Base-by-base conservation (phyloP, 768 basidiomycete species). In the Kwoniella heveanensis region DNA sequence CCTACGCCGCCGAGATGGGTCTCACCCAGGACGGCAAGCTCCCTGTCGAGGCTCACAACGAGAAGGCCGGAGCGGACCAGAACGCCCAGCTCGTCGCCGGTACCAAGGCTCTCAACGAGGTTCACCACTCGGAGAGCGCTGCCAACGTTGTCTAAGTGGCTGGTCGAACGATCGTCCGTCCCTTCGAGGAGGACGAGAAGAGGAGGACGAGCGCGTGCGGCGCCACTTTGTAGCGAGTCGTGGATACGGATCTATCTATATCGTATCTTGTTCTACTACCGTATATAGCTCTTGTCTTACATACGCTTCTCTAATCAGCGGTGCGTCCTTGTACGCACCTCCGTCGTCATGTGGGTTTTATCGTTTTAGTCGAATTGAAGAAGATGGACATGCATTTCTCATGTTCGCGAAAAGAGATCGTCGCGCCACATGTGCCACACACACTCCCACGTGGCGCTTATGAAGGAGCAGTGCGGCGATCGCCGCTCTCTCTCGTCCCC, bases 1-100 rank as follows among this genome's bases (percentile, higher is more conserved):
- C 79, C 57, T 80, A 64, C 52, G 79, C 78, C 29, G 56, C 32
- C 53, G 70, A 76, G 27, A 66, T 68, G 66, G 74, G 74, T 29
- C 56, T 71, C 36, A 71, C 65, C 26, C 27, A 55, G 37, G 69
- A 66, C 1, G 73, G 73, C 27, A 70, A 74, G 39, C 58, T 74
- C 37, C 68, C 67, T 21, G 56, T 65, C 49, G 44, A 67, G 48
- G 54, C 54, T 22, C 60, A 64, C 26, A 19, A 58, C 30, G 60
- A 65, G 53, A 61, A 57, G 55, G 36, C 37, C 39, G 49, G 44
- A 19, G 47, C 63, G 25, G 67, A 50, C 19, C 57, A 64, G 58
- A 50, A 60, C 52, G 63, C 59, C 44, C 64, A 65, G 27, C 29
- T 63, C 22, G 65, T 56, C 24, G 56, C 65, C 37, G 55, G 61